Base-by-base conservation (phyloP, 306 rosid genomes). In the Fragaria nilgerrensis region DNA sequence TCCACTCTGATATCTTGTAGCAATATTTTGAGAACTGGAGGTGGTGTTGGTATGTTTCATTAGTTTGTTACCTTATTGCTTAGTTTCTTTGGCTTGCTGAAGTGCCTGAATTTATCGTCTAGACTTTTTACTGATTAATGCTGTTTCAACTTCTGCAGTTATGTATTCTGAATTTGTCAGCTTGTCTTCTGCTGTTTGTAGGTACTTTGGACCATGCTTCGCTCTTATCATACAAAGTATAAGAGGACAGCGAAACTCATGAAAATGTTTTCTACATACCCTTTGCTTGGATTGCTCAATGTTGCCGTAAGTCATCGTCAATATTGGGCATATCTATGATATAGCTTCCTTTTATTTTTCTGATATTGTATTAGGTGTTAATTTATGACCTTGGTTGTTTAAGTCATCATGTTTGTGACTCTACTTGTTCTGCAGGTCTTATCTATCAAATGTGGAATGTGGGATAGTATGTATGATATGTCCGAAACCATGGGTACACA, bases 391-490 rank as follows among this genome's bases (percentile, higher is more conserved):
- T 62, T 62, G 32, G 5, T 62, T 19, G 11, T 55, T 61, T 27
- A 20, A 61, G 37, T 37, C 37, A 12, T 59, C 32, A 25, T 59
- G 61, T 27, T 27, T 41, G 32, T 53, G 64, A n/a, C 65, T 70
- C 69, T 70, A 78, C 76, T 71, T 49, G 37, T 72, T 43, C 29
- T 39, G 80, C 74, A 95, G 98, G 88, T 95, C 77, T 88, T 88
- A 74, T 88, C 91, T 75, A 87, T 92, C 66, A 90, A 88, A 80
- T 83, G 83, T 75, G 97, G 98, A 83, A 83, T 83, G 87, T 89
- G 97, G 96, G 89, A 92, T 79, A 90, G 90, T 88, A 87, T 94
- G 56, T 92, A 84, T 85, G 98, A 94, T 79, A 78, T 90, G n/a
- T 82, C 89, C 67, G 96, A 90, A 87, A 84, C 84, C 44, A 66